phyloP scores from a whole-genome alignment of 805 yeast genomes.

The Diddensiella santjacobensis region DNA sequence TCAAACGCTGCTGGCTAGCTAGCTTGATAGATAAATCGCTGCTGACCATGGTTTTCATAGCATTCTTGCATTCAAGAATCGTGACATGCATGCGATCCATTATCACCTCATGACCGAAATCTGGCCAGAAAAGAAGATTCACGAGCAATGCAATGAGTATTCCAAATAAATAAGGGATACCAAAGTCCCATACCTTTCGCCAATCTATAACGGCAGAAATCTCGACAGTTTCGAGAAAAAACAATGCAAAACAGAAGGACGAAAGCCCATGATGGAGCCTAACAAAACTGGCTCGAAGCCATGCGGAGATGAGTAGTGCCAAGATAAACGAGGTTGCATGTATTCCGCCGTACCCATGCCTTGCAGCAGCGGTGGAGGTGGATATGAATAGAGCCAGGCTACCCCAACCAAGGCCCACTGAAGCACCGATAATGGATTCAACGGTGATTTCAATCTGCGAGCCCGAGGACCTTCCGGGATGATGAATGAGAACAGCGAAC shows the following conservation, averaged over 20 bases:
- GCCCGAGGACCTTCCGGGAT: conserved; percentile 46
- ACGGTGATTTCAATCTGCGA: conserved; percentile 45
- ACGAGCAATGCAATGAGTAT: conserved; percentile 36
- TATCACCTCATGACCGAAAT: conserved; percentile 38
- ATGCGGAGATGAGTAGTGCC: conserved; percentile 38
- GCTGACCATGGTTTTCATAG: conserved; percentile 18
- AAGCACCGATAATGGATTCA: conserved; percentile 39
- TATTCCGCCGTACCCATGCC: conserved; percentile 45
- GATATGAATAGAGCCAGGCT: conserved; percentile 42
- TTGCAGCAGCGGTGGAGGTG: conserved; percentile 38
- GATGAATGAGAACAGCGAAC: conserved; percentile 42
- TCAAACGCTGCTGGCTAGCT: conserved; percentile 32
- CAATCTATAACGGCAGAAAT: conserved; percentile 24
- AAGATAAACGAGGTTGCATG: conserved; percentile 41
- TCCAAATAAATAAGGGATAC: conserved; percentile 46
- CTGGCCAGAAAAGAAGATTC: conserved; percentile 39
- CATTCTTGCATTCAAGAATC: conserved; percentile 10
- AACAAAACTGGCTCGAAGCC: conserved; percentile 41
- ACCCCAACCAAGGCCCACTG: conserved; percentile 45
- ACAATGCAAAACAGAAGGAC: conserved; percentile 27
- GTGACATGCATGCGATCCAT: conserved; percentile 29
- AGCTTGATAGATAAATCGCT: conserved; percentile 22
- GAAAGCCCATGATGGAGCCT: conserved; percentile 38
- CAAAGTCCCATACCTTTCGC: conserved; percentile 35
- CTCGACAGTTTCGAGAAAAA: conserved; percentile 34